These are phyloP conservation scores for Lasiodiplodia sp. DNA, from an alignment of 2,329 filamentous ascomycete genomes.

Conservation along the genomic window DNA sequence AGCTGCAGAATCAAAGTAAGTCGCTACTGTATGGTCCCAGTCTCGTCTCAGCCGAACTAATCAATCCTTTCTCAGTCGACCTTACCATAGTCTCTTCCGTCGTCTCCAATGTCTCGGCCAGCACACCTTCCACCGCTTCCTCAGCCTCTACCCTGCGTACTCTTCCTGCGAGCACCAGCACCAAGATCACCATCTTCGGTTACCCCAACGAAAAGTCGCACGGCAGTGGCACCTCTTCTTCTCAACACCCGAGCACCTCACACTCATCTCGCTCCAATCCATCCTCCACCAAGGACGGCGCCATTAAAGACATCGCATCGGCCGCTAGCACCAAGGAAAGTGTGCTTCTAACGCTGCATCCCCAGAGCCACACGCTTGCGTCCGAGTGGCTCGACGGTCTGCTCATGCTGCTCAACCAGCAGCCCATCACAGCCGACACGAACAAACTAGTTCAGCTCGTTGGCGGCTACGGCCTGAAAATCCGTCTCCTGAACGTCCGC, in stretches of 20 bases:
- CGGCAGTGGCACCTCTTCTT: conserved; percentile 6
- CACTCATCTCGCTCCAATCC: conserved; percentile 27
- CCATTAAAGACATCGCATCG: background rate
- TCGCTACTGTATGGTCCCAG: conserved; percentile 1
- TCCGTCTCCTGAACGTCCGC: conserved; percentile 87
- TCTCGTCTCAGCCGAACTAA: background rate
- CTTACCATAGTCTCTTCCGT: conserved; percentile 88
- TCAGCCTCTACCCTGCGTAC: conserved; percentile 57
- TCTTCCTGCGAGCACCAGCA: conserved; percentile 57
- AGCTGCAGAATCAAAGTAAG: conserved; percentile 75
- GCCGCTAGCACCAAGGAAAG: conserved; percentile 63
- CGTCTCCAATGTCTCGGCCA: conserved; percentile 85
- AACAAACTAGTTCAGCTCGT: conserved; percentile 87
- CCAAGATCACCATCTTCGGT: conserved; percentile 92
- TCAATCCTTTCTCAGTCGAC: conserved; percentile 64
- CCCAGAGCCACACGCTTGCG: conserved; percentile 79
- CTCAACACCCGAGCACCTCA: conserved; percentile 30
- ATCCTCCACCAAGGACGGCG: conserved; percentile 45
- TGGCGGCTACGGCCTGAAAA: conserved; percentile 89
- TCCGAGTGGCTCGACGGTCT: conserved; percentile 97
- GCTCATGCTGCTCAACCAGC: conserved; percentile 92
- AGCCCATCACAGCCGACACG: conserved; percentile 96
- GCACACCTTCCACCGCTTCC: conserved; percentile 57
- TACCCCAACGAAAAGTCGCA: conserved; percentile 51
- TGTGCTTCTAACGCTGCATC: conserved; percentile 82